A percentile compares a stretch with the other conserved stretches of the same genome.
Evolutionary conservation across 2,329 filamentous ascomycete genomes (phyloP).

Genomic region (Sphaerulina vaccinii): DNA sequence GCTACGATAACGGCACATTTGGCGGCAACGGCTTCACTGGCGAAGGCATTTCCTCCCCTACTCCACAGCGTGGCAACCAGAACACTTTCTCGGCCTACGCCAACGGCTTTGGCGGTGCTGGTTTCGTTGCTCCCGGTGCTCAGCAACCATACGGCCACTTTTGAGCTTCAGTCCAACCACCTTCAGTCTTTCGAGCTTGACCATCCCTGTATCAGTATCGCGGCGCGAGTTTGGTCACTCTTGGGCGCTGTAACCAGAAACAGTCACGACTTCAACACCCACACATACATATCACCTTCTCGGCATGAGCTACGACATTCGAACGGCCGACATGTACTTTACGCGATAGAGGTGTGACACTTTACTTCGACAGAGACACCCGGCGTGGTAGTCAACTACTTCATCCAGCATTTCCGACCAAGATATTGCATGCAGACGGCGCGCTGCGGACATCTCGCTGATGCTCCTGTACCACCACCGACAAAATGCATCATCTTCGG

Average conservation of each 20-base stretch:
- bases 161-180: constrained; percentile 19
- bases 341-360: constrained; percentile 17
- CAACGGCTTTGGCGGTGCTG: constrained; percentile 25
- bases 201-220: constrained; percentile 24
- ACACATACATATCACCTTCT: constrained; percentile 8
- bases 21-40: constrained; percentile 17
- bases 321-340: constrained; percentile 23
- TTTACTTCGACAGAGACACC: constrained; percentile 19
- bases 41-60: constrained; percentile 30
- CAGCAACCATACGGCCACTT: constrained; percentile 32
- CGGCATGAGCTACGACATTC: constrained; percentile 24
- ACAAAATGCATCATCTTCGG: constrained; percentile 19
- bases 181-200: constrained; percentile 8
- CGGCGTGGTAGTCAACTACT: constrained; percentile 14
- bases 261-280: constrained; percentile 20
- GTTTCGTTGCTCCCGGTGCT: constrained; percentile 21
- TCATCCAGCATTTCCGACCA: constrained; percentile 16
- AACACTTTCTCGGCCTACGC: constrained; percentile 25
- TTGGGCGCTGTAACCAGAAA: constrained; percentile 9
- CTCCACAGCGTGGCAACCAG: constrained; percentile 32
- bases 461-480: constrained; percentile 22
- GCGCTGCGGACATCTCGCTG: constrained; percentile 17
- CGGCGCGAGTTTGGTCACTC: constrained; percentile 10
- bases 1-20: too few species aligned
- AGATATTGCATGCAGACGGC: constrained; percentile 18